Evolutionary conservation across 2,329 filamentous ascomycete genomes (phyloP).

Genomic region (Colletotrichum chrysophilum): DNA sequence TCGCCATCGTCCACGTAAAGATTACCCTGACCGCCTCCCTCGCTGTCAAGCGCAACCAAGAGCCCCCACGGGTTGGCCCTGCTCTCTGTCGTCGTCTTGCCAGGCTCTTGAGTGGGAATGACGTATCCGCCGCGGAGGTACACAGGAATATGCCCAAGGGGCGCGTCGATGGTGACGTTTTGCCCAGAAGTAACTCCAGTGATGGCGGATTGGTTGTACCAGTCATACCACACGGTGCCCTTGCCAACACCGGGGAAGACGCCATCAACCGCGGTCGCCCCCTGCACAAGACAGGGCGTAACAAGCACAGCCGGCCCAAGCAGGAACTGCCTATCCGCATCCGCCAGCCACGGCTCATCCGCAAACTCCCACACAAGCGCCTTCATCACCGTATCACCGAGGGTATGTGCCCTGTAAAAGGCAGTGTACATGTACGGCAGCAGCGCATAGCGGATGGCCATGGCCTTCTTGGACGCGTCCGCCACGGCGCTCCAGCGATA

Average conservation of each 20-base stretch:
- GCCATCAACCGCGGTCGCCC: conserved; percentile 64
- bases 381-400: conserved; percentile 73
- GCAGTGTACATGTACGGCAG: conserved; percentile 80
- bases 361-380: conserved; percentile 79
- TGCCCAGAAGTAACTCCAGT: conserved; percentile 41
- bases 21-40: conserved; percentile 62
- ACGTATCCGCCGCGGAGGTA: conserved; percentile 72
- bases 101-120: conserved; percentile 71
- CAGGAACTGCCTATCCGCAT: conserved; percentile 74
- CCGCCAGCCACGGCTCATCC: conserved; percentile 69
- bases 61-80: conserved; percentile 71
- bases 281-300: conserved; percentile 70
- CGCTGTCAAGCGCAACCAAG: conserved; percentile 62
- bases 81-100: conserved; percentile 68
- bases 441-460: conserved; percentile 73
- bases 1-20: conserved; percentile 81
- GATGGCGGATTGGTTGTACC: conserved; percentile 71
- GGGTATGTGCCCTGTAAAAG: conserved; percentile 69
- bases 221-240: conserved; percentile 74
- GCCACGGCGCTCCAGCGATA: conserved; percentile 73
- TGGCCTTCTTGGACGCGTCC: conserved; percentile 68
- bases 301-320: conserved; percentile 71
- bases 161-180: conserved; percentile 22
- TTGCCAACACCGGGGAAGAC: conserved; percentile 66
- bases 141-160: conserved; percentile 65